phyloP scores from a whole-genome alignment of 1,284 basidiomycete species.

The Austroboletus novae-zelandiae region DNA sequence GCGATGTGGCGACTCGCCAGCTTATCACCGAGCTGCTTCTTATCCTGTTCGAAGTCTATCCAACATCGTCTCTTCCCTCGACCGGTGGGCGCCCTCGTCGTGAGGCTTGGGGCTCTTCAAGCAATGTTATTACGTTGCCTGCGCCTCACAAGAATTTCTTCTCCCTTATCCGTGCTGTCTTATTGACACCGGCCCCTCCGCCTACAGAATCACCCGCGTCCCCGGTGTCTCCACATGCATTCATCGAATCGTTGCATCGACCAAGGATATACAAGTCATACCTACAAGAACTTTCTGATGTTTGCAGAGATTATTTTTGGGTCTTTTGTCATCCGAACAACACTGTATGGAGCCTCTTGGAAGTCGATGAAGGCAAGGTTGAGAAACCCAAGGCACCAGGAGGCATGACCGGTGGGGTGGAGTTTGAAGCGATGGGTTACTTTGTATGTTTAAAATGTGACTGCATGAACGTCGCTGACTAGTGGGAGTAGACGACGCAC shows the following conservation, averaged over 20 bases:
- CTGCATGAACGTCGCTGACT: conserved; percentile 13
- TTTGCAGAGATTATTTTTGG: conserved; percentile 98
- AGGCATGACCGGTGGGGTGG: conserved; percentile 98
- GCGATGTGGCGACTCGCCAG: conserved; percentile 87
- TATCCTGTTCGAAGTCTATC: conserved; percentile 83
- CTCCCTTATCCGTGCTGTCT: conserved; percentile 64
- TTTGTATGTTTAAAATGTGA: conserved; percentile 55
- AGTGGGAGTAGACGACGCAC: conserved; percentile 67
- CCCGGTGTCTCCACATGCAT: conserved; percentile 78
- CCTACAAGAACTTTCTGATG: conserved; percentile 83
- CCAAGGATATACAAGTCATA: conserved; percentile 90
- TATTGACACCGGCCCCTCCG: conserved; percentile 75
- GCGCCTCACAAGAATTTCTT: conserved; percentile 69
- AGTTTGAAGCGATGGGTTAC: conserved; percentile 96
- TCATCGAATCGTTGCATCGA: conserved; percentile 82
- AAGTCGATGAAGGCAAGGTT: conserved; percentile 80
- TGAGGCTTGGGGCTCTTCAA: conserved; percentile 52
- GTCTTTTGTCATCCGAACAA: conserved; percentile 97
- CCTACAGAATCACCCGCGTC: conserved; percentile 63
- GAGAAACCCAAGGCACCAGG: conserved; percentile 93
- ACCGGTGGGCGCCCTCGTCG: conserved; percentile 41
- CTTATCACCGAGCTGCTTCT: conserved; percentile 86
- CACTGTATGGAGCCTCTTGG: conserved; percentile 79
- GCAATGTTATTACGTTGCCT: conserved; percentile 58
- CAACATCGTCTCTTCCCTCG: conserved; percentile 61